These are phyloP conservation scores for Liriodendron chinense DNA, from an alignment of 164 flowering plant species.

Conservation along the genomic window DNA sequence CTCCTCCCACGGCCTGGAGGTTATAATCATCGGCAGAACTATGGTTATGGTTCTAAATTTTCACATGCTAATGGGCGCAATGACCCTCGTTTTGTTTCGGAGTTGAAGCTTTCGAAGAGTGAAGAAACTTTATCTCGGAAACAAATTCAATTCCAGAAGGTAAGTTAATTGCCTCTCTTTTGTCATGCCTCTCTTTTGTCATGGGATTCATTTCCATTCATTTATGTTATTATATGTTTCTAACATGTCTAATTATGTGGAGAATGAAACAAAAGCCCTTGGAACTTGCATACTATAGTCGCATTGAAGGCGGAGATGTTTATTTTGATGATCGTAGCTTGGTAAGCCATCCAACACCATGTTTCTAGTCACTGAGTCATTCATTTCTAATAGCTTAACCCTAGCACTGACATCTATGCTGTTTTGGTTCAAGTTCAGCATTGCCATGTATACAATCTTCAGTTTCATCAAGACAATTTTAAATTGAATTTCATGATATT, in stretches of 20 bases:
- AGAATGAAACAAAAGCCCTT: constrained; percentile 54
- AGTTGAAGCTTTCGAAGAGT: constrained; percentile 79
- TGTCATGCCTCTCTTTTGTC: neutral
- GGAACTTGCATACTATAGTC: constrained; percentile 93
- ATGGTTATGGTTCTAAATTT: constrained; percentile 51
- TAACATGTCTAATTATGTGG: neutral
- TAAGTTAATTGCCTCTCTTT: constrained; percentile 18
- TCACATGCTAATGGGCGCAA: constrained; percentile 41
- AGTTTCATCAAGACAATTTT: neutral
- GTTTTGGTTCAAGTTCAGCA: neutral
- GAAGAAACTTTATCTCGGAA: constrained; percentile 93
- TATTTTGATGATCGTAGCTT: constrained; percentile 86
- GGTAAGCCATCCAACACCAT: constrained; percentile 40
- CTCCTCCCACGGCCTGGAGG: constrained; percentile 86
- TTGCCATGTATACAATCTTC: neutral
- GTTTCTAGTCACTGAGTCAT: neutral
- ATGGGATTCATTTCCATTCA: neutral
- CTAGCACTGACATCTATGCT: neutral
- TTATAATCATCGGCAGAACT: constrained; percentile 60
- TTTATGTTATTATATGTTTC: neutral
- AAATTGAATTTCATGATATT: neutral
- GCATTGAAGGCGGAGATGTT: constrained; percentile 83
- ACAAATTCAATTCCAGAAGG: constrained; percentile 77
- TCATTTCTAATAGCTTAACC: neutral
- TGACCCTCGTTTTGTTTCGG: constrained; percentile 91